Evolutionary conservation across 108 stramenopile species (phyloP), one percentile per base, ranked within the genome.

Genomic region (Fragilariopsis cylindrus): DNA sequence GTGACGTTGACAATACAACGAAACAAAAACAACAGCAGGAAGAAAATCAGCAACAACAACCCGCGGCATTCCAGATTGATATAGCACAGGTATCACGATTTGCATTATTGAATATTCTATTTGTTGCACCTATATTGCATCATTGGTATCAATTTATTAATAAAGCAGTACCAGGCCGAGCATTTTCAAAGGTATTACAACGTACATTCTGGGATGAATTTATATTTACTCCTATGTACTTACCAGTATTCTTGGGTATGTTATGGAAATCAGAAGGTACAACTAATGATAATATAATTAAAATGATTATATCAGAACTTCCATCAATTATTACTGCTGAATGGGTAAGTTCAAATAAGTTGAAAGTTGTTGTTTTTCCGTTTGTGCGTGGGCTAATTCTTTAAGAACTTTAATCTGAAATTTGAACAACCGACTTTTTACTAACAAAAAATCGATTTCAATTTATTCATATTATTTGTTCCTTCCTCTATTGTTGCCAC

Each of bases 91-190:
- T 90, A 5, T 57, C 70, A 9, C 82, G 92, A 42, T 96, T 96
- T 77, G 75, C 82, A 6, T 71, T 90, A 13, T 65, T 96, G n/a
- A 92, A 92, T 21, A 74, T 70, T 7, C 71, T 81, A 21, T 82
- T 91, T 46, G 91, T 93, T 16, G 95, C 89, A 52, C 95, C 95
- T 15, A 77, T 91, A 16, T 75, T 92, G 65, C 95, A 96, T 70
- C 63, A 83, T 11, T 96, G 95, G 95, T 96, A 93, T 58, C 47
- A 73, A 15, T 74, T 80, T 49, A 70, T 80, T 54, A 71, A 80
- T 64, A 76, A 71, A 3, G 63, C 50, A 3, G 75, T 93, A 44
- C 94, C 94, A 0, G 92, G 91, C n/a, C 73, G 53, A 13, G 71
- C 73, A 0, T 3, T 80, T 0, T 43, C 70, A 30, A 63, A 78